Base-by-base conservation (phyloP, 768 basidiomycete species). In the Cystofilobasidium bisporidii region DNA sequence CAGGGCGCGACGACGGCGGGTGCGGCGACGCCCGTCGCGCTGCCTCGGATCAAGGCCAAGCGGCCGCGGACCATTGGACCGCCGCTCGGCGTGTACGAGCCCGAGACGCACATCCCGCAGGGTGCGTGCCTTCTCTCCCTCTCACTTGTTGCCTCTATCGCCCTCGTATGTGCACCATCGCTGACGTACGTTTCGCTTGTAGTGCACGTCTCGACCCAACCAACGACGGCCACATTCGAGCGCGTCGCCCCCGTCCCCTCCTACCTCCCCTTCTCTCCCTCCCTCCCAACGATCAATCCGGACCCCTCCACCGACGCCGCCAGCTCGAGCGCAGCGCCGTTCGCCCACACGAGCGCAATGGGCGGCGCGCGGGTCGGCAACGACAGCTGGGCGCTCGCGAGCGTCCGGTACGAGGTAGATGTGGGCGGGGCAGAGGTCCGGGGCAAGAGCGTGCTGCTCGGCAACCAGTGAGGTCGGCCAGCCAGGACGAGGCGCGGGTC, bases 41-140 rank as follows among this genome's bases (percentile, higher is more conserved):
- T 11, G 5, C 9, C 28, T 6, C 28, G 53, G 18, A 4, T 11
- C 30, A 4, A 15, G 30, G 26, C 20, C 28, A 56, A 56, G 53
- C 26, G 53, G 36, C 30, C 1, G 47, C 63, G 65, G 40, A 55
- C 63, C 1, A 66, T 63, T 61, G 69, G 68, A 47, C 79, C 82
- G 56, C 85, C 86, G 1, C 72, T 85, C 48, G 90, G 89, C 1
- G 80, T 86, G 28, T 93, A 91, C 72, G 91, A 93, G 72, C 85
- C 89, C 11, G 90, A 93, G 74, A 82, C 85, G 0, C 85, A 86
- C 47, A 75, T 86, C 36, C 82, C 90, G 10, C 83, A 86, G 72
- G 50, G 15, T 41, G 59, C 68, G 12, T 38, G 26, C 48, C 69
- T n/a, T 41, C 55, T 30, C 45, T 69, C 55, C 33, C 26, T 28